Evolutionary conservation across 2,329 filamentous ascomycete genomes (phyloP), one percentile per base, ranked within the genome.

Genomic region (Cladosporium austrohemisphaericum): DNA sequence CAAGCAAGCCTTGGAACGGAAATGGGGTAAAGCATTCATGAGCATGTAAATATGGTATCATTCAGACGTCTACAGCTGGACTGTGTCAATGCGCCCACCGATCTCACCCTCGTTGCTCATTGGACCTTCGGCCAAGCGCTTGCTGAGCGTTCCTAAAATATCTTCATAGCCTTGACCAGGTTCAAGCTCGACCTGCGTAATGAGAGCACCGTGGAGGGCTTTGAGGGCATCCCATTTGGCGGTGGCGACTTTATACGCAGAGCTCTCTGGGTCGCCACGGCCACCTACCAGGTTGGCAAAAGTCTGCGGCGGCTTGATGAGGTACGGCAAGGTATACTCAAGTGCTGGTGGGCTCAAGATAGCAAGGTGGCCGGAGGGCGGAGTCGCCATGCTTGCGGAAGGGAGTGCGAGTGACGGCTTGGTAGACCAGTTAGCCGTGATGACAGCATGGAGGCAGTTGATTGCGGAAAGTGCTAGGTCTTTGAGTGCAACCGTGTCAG

Each of bases 261-360:
- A 72, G 54, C 74, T 78, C 57, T 82, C 76, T 1, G 74, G 66
- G 57, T 81, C 79, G 2, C 76, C 77, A 8, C 74, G 68, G 8
- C 79, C 79, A 11, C 76, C 77, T 0, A 81, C 78, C n/a, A 81
- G 70, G 47, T 79, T 79, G 10, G 75, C 73, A 52, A 79, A 81
- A 0, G 74, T 76, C 23, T 76, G 74, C 1, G 79, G 74, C 3
- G 78, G 77, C 47, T 75, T 76, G 49, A 83, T 72, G 2, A 83
- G 67, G 56, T 77, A 80, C 0, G 79, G 79, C 0, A 83, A 62
- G 1, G 81, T 68, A 2, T 70, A 70, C 45, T 68, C 75, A 50
- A 73, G 67, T 37, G 70, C 76, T 40, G 68, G 74, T 0, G 77
- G 76, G 2, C 75, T 71, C 13, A 81, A 68, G 7, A 80, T 68